Conservation (phyloP, 2,329 filamentous ascomycete species). For the Claviceps citrina region DNA sequence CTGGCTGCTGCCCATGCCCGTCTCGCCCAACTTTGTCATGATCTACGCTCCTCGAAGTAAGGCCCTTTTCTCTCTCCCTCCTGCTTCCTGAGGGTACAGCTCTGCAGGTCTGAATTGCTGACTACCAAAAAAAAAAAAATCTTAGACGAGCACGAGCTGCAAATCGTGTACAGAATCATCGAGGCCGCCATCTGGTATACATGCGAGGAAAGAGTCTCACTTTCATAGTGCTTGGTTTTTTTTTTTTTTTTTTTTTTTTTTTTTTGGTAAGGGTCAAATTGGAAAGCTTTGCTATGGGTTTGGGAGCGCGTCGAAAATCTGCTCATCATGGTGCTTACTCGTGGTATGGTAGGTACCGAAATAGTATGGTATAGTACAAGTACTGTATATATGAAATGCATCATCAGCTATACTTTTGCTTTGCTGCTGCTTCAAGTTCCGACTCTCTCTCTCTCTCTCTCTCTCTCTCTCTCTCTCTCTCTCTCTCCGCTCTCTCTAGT, state of each 20-base stretch:
- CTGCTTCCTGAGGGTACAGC: too few species aligned
- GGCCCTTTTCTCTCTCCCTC: slow-evolving; percentile 7
- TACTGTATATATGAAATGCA: too few species aligned
- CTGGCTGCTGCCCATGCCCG: slow-evolving; percentile 45
- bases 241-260: too few species aligned
- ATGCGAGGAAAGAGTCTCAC: slow-evolving; percentile 28
- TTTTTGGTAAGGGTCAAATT: too few species aligned
- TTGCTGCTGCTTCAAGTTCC: too few species aligned
- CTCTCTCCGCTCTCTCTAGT: slow-evolving; percentile 6
- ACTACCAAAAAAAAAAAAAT: slow-evolving; percentile 1
- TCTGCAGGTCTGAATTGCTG: neutral
- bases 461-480: neutral
- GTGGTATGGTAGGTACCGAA: too few species aligned
- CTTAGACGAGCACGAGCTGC: slow-evolving; percentile 47
- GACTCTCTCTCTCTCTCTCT: neutral
- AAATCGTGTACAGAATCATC: slow-evolving; percentile 52
- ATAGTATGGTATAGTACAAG: too few species aligned
- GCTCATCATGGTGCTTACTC: too few species aligned
- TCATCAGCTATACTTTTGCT: neutral
- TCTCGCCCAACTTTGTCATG: slow-evolving; percentile 64
- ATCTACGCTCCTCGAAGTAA: slow-evolving; percentile 60
- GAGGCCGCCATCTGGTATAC: slow-evolving; percentile 59
- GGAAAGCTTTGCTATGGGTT: too few species aligned
- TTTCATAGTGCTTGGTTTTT: too few species aligned
- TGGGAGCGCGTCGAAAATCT: too few species aligned